Evolutionary conservation across 768 basidiomycete genomes (phyloP), one percentile per base, ranked within the genome.

Genomic region (Phanerochaete carnosa): DNA sequence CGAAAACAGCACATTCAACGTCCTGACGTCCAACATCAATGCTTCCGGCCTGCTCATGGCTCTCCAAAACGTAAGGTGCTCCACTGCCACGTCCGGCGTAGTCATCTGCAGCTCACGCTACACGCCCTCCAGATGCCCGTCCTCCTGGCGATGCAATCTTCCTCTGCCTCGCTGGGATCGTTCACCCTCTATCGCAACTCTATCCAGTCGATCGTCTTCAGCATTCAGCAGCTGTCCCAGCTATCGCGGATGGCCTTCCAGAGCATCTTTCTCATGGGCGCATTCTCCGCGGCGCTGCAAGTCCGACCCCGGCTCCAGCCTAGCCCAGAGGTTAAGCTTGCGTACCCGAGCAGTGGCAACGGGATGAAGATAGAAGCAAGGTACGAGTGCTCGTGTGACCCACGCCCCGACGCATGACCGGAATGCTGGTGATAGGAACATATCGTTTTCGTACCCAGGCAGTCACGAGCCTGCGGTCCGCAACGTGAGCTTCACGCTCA

Each of bases 401-500:
- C 23, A 43, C 30, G 16, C 16, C 29, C 6, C 25, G 6, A 29
- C 29, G 4, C 13, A 6, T 26, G 49, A 2, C 29, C 29, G 22
- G 16, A 28, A 6, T 4, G 12, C 26, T 7, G 25, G 11, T n/a
- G 13, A 62, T 64, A 86, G 84, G 66, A 77, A 82, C 66, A 64
- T 89, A 37, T 85, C 85, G 30, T 95, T 89, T 68, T 88, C 89
- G 1, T 95, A 94, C 75, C 93, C 92, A 8, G 92, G 89, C 30
- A 79, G 80, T 65, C 76, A 74, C 39, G 83, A 86, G 57, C 84
- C 90, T 35, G 86, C 89, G 33, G 73, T 95, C 49, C 79, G 76
- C 63, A 79, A 91, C 68, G 79, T 95, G 66, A 89, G 77, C 66
- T 84, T 95, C 62, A 80, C 77, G 26, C 77, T 95, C 46, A 76